Evolutionary conservation across 129 eudicot species (phyloP).

Genomic region (Centella asiatica): DNA sequence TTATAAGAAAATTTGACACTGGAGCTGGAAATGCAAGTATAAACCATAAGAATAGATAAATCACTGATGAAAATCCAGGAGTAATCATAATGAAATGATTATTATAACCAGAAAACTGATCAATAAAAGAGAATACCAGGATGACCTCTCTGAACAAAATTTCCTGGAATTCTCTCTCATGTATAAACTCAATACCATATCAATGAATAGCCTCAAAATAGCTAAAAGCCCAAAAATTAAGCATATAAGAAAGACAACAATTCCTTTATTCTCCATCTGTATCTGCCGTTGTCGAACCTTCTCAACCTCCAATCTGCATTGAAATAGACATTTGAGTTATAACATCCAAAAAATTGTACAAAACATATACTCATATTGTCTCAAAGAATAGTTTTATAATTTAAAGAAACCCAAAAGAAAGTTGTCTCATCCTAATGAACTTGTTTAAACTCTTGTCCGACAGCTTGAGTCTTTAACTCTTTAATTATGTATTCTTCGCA

Average conservation of each 20-base stretch:
- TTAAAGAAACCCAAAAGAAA: too few species aligned
- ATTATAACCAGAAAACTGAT: constrained; percentile 45
- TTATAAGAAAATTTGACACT: too few species aligned
- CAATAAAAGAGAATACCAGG: constrained; percentile 65
- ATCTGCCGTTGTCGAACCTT: constrained; percentile 54
- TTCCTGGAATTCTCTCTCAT: constrained; percentile 54
- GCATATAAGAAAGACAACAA: constrained; percentile 64
- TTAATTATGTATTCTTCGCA: too few species aligned
- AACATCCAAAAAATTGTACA: too few species aligned
- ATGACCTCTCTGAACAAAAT: constrained; percentile 49
- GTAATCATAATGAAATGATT: constrained; percentile 53
- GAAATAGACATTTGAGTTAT: constrained; percentile 6
- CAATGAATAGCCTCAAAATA: constrained; percentile 49
- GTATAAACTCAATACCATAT: constrained; percentile 38
- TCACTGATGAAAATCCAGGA: not conserved
- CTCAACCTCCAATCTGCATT: constrained; percentile 70
- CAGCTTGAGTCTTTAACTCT: not conserved
- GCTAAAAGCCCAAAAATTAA: constrained; percentile 58
- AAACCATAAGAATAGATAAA: too few species aligned
- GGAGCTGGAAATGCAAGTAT: too few species aligned
- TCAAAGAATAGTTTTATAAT: too few species aligned
- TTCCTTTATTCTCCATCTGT: constrained; percentile 94
- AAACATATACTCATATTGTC: too few species aligned
- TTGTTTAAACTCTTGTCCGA: too few species aligned
- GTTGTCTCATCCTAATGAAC: too few species aligned